Conservation (phyloP, 1,284 basidiomycete genomes). For the Hemileia vastatrix region DNA sequence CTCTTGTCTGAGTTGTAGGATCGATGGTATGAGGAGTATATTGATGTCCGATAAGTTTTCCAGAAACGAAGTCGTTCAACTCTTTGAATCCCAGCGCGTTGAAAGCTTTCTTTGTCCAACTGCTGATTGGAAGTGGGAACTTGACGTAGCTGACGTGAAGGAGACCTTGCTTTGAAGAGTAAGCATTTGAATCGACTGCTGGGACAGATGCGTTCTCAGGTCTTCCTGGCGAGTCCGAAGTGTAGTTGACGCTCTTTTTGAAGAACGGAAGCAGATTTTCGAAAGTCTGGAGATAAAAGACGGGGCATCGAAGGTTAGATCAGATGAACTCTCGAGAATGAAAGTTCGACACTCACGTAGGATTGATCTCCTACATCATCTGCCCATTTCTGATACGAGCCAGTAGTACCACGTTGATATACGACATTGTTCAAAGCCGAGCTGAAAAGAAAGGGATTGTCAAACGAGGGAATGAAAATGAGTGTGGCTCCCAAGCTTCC, state of each 20-base stretch:
- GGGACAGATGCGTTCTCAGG: background rate
- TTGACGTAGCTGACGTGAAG: background rate
- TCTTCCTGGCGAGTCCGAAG: background rate
- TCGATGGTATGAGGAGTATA: constrained; percentile 14
- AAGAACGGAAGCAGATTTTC: background rate
- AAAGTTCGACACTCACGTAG: background rate
- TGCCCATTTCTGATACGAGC: constrained; percentile 39
- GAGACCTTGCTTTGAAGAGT: background rate
- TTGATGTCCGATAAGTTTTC: constrained; percentile 7
- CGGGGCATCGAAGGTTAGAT: too few species aligned
- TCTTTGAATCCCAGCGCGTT: background rate
- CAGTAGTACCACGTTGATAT: constrained; percentile 34
- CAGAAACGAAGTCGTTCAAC: constrained; percentile 14
- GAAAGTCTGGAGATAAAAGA: background rate
- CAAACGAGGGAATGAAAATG: background rate
- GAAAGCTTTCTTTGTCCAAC: background rate
- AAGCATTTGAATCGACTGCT: background rate
- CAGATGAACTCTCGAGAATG: too few species aligned
- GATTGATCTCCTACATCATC: constrained; percentile 31
- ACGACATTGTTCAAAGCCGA: constrained; percentile 39
- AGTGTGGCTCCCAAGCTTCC: too few species aligned
- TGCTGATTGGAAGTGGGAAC: background rate
- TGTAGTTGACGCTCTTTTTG: background rate
- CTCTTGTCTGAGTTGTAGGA: constrained; percentile 3
- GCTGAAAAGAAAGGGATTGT: constrained; percentile 3